phyloP scores from a whole-genome alignment of 495 filamentous ascomycete species.

The Penicillium canescens region DNA sequence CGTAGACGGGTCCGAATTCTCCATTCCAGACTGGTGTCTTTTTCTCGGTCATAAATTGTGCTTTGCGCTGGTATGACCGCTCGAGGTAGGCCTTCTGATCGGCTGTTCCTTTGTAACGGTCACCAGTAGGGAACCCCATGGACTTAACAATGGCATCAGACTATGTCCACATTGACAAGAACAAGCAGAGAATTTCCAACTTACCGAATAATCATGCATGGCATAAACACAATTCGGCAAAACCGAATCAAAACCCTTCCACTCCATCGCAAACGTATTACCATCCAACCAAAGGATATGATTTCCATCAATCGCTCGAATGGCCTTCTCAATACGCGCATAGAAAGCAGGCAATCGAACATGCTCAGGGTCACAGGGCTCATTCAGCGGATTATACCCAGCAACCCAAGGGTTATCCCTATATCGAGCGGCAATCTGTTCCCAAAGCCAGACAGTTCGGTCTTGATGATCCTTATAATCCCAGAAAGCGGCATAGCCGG shows the following conservation, averaged over 20 bases:
- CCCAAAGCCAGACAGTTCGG: constrained; percentile 60
- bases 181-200: neutral
- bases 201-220: constrained; percentile 59
- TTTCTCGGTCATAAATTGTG: constrained; percentile 55
- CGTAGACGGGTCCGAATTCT: constrained; percentile 66
- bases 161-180: neutral
- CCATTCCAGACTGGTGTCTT: constrained; percentile 64
- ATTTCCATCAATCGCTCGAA: constrained; percentile 58
- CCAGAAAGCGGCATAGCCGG: constrained; percentile 61
- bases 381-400: constrained; percentile 68
- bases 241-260: constrained; percentile 40
- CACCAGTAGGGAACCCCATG: constrained; percentile 58
- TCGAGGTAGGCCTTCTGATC: constrained; percentile 53
- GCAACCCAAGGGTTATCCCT: constrained; percentile 56
- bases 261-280: constrained; percentile 65
- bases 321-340: constrained; percentile 55
- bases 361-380: constrained; percentile 61
- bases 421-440: constrained; percentile 58
- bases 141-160: constrained; percentile 6
- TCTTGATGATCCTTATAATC: constrained; percentile 63
- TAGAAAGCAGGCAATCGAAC: constrained; percentile 57
- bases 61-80: constrained; percentile 54
- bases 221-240: constrained; percentile 62
- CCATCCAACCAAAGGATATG: constrained; percentile 67
- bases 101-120: constrained; percentile 49